Evolutionary conservation across 768 basidiomycete genomes (phyloP).

Genomic region (Gloeophyllum trabeum): DNA sequence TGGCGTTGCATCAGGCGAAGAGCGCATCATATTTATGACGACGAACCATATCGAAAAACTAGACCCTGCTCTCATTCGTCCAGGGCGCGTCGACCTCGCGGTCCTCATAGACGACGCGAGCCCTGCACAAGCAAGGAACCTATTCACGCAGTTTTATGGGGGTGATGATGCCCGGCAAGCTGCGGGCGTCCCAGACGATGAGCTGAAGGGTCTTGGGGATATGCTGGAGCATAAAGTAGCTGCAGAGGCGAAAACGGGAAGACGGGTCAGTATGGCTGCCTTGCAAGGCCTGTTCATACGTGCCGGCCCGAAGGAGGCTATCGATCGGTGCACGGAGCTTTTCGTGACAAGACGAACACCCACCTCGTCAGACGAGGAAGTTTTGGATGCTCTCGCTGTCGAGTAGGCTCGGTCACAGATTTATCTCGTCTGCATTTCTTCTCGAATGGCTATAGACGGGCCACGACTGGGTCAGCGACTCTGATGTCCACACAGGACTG

Average conservation of each 20-base stretch:
- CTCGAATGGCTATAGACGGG: too few relatives aligned
- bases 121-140: constrained; percentile 60
- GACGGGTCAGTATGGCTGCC: constrained; percentile 86
- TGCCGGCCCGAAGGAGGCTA: constrained; percentile 43
- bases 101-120: constrained; percentile 82
- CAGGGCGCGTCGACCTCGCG: constrained; percentile 86
- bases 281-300: constrained; percentile 94
- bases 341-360: constrained; percentile 11
- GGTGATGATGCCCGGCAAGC: constrained; percentile 21
- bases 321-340: constrained; percentile 35
- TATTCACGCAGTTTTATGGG: constrained; percentile 83
- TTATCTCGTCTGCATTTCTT: too few relatives aligned
- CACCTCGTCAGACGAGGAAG: too few relatives aligned
- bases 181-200: constrained; percentile 23
- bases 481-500: too few relatives aligned
- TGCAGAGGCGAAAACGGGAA: constrained; percentile 37
- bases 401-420: too few relatives aligned
- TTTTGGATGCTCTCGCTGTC: too few relatives aligned
- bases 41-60: constrained; percentile 90
- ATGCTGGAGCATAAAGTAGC: constrained; percentile 43
- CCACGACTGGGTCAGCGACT: too few relatives aligned
- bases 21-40: constrained; percentile 98
- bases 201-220: constrained; percentile 36
- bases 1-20: constrained; percentile 95
- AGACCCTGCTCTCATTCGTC: constrained; percentile 91